Evolutionary conservation across 1,284 basidiomycete species (phyloP).

Genomic region (Marasmius fiardii): DNA sequence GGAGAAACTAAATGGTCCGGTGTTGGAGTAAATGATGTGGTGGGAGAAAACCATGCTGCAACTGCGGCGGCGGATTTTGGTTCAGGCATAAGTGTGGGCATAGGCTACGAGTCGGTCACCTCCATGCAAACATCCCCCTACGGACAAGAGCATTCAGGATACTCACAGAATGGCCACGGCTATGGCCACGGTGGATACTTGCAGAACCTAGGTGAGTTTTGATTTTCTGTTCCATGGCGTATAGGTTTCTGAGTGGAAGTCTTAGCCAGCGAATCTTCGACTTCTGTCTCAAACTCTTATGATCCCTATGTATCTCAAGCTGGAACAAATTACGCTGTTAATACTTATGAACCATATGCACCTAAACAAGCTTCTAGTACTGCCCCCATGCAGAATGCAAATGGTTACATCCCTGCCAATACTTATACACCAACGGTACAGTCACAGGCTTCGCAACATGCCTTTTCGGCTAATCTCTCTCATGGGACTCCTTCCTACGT

Average conservation of each 20-base stretch:
- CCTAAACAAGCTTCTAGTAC: slow-evolving; percentile 18
- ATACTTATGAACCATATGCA: slow-evolving; percentile 22
- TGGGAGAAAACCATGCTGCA: neutral
- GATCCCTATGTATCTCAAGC: slow-evolving; percentile 30
- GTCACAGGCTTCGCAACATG: slow-evolving; percentile 13
- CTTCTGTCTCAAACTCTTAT: slow-evolving; percentile 11
- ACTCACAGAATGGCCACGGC: neutral
- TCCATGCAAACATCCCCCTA: neutral
- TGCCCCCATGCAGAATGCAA: slow-evolving; percentile 7
- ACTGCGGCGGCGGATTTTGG: neutral
- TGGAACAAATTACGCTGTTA: neutral
- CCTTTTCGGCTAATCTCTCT: slow-evolving; percentile 10
- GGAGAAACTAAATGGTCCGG: neutral
- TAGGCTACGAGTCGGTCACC: neutral
- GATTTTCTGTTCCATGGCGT: neutral
- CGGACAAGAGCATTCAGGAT: neutral
- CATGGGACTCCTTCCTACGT: slow-evolving; percentile 16
- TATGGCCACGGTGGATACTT: neutral
- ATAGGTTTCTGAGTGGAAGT: neutral
- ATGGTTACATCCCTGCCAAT: neutral
- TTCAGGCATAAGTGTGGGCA: neutral
- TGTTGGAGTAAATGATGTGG: neutral
- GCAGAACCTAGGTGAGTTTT: neutral
- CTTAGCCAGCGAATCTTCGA: neutral
- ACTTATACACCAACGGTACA: slow-evolving; percentile 3